These are phyloP conservation scores for Wallacemonas sp. DNA, from an alignment of 208 protist species.

Conservation along the genomic window DNA sequence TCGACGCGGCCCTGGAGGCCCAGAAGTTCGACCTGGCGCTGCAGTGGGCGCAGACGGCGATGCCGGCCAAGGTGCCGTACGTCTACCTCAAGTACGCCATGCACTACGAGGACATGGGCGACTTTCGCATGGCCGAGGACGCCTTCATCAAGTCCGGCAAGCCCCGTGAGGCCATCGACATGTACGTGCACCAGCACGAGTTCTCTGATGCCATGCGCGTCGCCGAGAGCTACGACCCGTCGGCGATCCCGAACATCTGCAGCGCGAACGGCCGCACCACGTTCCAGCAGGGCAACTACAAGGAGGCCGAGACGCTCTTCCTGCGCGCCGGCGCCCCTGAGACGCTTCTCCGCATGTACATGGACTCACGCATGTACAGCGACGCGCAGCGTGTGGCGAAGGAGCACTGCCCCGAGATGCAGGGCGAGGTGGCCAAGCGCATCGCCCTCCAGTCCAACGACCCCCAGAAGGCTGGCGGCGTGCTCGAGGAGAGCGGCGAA, in stretches of 20 bases:
- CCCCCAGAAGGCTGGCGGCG: constrained; percentile 82
- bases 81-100: constrained; percentile 97
- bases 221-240: constrained; percentile 93
- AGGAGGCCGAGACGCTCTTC: constrained; percentile 91
- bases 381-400: constrained; percentile 94
- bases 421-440: constrained; percentile 82
- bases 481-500: constrained; percentile 93
- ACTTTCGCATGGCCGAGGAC: constrained; percentile 95
- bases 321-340: constrained; percentile 93
- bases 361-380: constrained; percentile 89
- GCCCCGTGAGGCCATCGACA: constrained; percentile 96
- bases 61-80: constrained; percentile 94
- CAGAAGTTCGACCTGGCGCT: constrained; percentile 95
- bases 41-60: constrained; percentile 89
- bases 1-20: constrained; percentile 94
- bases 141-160: constrained; percentile 97
- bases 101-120: constrained; percentile 96
- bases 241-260: constrained; percentile 82
- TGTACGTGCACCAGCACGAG: constrained; percentile 97
- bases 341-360: constrained; percentile 93
- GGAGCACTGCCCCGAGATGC: constrained; percentile 90
- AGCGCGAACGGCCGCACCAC: constrained; percentile 86
- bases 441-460: constrained; percentile 86
- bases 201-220: constrained; percentile 97
- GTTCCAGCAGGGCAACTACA: constrained; percentile 91